These are phyloP conservation scores for Stereum hirsutum DNA, from an alignment of 1,284 basidiomycete genomes.

Conservation along the genomic window DNA sequence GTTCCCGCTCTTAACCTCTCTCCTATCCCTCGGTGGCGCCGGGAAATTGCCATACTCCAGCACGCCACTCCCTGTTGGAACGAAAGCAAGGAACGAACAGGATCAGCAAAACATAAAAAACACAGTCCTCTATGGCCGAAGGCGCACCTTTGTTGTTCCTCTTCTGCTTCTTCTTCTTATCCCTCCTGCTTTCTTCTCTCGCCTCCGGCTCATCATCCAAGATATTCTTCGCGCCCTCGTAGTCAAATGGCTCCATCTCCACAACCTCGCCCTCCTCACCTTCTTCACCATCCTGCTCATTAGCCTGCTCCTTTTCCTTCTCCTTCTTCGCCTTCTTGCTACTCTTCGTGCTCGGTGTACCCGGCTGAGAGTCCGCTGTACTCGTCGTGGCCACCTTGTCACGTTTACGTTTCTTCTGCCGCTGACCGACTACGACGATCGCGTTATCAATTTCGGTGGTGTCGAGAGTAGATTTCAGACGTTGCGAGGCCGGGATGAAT, in stretches of 20 bases:
- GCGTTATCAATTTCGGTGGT: constrained; percentile 38
- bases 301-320: constrained; percentile 10
- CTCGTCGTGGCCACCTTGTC: constrained; percentile 15
- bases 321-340: constrained; percentile 14
- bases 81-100: constrained; percentile 6
- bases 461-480: constrained; percentile 19
- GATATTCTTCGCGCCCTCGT: constrained; percentile 64
- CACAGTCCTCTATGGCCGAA: constrained; percentile 1
- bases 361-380: too few species aligned
- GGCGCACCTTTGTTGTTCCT: constrained; percentile 37
- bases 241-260: constrained; percentile 61
- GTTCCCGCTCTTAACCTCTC: constrained; percentile 62
- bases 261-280: constrained; percentile 19
- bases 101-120: not conserved
- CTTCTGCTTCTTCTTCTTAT: constrained; percentile 38
- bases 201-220: constrained; percentile 54
- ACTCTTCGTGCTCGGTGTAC: constrained; percentile 9
- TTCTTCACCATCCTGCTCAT: constrained; percentile 2
- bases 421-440: constrained; percentile 64
- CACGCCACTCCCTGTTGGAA: constrained; percentile 19
- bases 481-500: constrained; percentile 55
- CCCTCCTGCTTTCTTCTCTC: constrained; percentile 25
- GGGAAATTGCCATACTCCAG: constrained; percentile 53
- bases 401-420: constrained; percentile 55
- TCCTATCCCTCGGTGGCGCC: constrained; percentile 57